Conservation (phyloP, 1,139 yeast species). For the Nakaseomyces delphensis region DNA sequence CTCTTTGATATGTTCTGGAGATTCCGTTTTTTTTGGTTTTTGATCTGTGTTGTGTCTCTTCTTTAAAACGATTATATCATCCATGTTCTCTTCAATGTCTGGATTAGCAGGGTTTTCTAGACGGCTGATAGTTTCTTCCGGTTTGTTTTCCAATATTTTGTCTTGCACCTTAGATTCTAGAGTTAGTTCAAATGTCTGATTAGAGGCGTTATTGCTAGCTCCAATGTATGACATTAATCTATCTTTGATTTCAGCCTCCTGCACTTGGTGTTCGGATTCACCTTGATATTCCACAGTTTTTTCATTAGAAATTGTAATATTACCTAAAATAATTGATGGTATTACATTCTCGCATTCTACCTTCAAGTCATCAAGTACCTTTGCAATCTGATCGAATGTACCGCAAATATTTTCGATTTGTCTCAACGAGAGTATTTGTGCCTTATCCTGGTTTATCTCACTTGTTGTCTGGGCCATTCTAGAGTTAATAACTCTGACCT, state of each 20-base stretch:
- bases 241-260: conserved; percentile 3
- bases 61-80: conserved; percentile 43
- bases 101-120: conserved; percentile 7
- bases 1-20: conserved; percentile 17
- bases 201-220: neutral
- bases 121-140: conserved; percentile 1
- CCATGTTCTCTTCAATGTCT: conserved; percentile 9
- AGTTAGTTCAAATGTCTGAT: neutral
- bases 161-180: neutral
- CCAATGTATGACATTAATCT: neutral
- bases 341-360: neutral
- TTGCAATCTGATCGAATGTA: neutral
- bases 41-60: conserved; percentile 14
- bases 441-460: neutral
- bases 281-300: neutral
- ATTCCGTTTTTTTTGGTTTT: conserved; percentile 14
- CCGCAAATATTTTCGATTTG: neutral
- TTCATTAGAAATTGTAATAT: neutral
- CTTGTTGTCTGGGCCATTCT: neutral
- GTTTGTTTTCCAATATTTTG: neutral
- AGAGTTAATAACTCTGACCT: neutral
- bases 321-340: neutral
- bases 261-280: neutral
- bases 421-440: neutral
- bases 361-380: neutral